phyloP scores from a whole-genome alignment of 768 basidiomycete genomes.

The Tylopilus felleus region DNA sequence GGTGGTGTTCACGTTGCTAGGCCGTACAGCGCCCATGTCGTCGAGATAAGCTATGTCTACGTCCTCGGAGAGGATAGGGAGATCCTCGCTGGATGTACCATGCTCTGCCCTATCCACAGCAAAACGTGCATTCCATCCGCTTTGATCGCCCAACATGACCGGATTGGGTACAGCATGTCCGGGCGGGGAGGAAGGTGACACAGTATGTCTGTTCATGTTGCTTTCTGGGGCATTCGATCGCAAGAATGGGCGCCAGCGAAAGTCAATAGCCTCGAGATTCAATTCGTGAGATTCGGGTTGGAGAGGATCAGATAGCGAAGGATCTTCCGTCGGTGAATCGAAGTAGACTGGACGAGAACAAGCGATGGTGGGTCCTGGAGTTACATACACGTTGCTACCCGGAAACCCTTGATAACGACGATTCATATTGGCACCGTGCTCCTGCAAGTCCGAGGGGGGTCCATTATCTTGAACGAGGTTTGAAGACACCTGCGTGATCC shows the following conservation, averaged over 20 bases:
- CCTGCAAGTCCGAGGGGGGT: conserved; percentile 16
- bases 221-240: conserved; percentile 19
- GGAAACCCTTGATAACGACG: background rate
- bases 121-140: conserved; percentile 11
- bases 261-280: conserved; percentile 44
- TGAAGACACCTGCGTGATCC: conserved; percentile 1
- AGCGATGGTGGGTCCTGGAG: conserved; percentile 45
- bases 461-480: conserved; percentile 2
- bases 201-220: background rate
- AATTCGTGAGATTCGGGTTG: conserved; percentile 36
- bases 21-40: background rate
- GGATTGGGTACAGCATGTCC: conserved; percentile 5
- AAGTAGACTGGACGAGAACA: conserved; percentile 41
- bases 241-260: conserved; percentile 55
- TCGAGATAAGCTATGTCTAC: conserved; percentile 6
- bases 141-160: conserved; percentile 12
- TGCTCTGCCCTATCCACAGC: conserved; percentile 6
- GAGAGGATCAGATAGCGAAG: conserved; percentile 38
- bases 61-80: conserved; percentile 6
- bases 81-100: conserved; percentile 13
- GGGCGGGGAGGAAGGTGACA: background rate
- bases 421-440: background rate
- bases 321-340: conserved; percentile 52
- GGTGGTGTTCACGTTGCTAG: conserved; percentile 7
- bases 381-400: conserved; percentile 34